Evolutionary conservation across 2,329 filamentous ascomycete species (phyloP).

Genomic region (Geosmithia flava): DNA sequence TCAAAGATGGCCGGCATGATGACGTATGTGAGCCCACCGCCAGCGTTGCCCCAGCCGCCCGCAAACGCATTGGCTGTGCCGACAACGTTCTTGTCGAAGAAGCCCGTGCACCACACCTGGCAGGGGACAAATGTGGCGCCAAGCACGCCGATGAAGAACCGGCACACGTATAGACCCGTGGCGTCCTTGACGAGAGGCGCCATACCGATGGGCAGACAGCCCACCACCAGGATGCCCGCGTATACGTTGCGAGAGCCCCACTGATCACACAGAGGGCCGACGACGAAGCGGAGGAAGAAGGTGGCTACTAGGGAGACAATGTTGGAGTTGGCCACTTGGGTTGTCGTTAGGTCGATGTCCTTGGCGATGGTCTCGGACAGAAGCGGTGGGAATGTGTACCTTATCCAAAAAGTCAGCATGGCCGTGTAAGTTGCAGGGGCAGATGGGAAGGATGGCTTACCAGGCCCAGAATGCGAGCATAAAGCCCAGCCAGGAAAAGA

Average conservation of each 20-base stretch:
- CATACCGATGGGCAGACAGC: slow-evolving; percentile 70
- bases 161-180: slow-evolving; percentile 53
- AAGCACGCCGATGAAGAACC: slow-evolving; percentile 73
- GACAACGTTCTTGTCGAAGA: slow-evolving; percentile 87
- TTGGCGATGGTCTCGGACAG: slow-evolving; percentile 66
- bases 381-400: slow-evolving; percentile 77
- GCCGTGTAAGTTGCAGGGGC: not conserved
- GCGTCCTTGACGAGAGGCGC: slow-evolving; percentile 60
- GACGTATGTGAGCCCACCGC: slow-evolving; percentile 86
- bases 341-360: slow-evolving; percentile 59
- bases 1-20: slow-evolving; percentile 86
- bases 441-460: slow-evolving; percentile 17
- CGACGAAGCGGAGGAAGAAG: slow-evolving; percentile 62
- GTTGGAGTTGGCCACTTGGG: slow-evolving; percentile 78
- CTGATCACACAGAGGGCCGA: slow-evolving; percentile 74
- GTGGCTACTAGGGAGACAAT: slow-evolving; percentile 64
- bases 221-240: slow-evolving; percentile 61
- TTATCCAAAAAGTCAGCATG: slow-evolving; percentile 2
- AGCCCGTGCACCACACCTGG: slow-evolving; percentile 85
- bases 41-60: slow-evolving; percentile 67
- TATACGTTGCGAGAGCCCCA: slow-evolving; percentile 76
- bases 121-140: slow-evolving; percentile 73
- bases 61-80: slow-evolving; percentile 80
- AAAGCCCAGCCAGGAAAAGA: slow-evolving; percentile 81
- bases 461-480: slow-evolving; percentile 83